Percentiles rank a stretch among this genome's conserved stretches.
These are phyloP conservation scores for Millerozyma miso DNA, from an alignment of 805 yeast genomes.

Conservation along the genomic window DNA sequence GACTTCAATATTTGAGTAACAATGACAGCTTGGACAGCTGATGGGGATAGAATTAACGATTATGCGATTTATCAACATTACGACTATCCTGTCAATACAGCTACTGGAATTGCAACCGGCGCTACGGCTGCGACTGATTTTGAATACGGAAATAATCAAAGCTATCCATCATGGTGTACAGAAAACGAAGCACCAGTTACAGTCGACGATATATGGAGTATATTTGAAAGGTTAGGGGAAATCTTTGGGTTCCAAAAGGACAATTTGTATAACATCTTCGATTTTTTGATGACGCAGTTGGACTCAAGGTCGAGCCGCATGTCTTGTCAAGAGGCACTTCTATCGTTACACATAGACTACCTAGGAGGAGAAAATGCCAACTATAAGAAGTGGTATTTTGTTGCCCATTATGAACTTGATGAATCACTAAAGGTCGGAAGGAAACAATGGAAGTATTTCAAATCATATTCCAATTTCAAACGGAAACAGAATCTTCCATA, in stretches of 20 bases:
- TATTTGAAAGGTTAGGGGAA: constrained; percentile 54
- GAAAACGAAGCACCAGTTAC: constrained; percentile 20
- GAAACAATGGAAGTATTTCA: constrained; percentile 34
- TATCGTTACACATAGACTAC: constrained; percentile 81
- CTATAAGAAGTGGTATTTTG: constrained; percentile 88
- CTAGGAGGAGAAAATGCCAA: constrained; percentile 89
- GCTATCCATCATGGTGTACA: constrained; percentile 20
- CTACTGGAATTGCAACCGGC: background rate
- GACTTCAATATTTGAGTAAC: too few relatives aligned
- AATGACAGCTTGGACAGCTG: background rate
- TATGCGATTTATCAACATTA: constrained; percentile 6
- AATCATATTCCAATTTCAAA: constrained; percentile 13
- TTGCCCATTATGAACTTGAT: constrained; percentile 77
- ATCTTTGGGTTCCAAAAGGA: constrained; percentile 84
- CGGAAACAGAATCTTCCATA: constrained; percentile 37
- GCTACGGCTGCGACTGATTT: background rate
- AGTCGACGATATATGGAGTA: constrained; percentile 50
- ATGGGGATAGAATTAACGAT: constrained; percentile 2
- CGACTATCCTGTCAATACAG: constrained; percentile 3
- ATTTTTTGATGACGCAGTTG: constrained; percentile 71
- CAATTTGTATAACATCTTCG: constrained; percentile 73
- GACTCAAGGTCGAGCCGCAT: constrained; percentile 86
- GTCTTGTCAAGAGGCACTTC: constrained; percentile 64
- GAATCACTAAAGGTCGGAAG: constrained; percentile 56
- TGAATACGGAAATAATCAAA: background rate